phyloP scores from a whole-genome alignment of 345 rosid genomes.

The Salix exigua region DNA sequence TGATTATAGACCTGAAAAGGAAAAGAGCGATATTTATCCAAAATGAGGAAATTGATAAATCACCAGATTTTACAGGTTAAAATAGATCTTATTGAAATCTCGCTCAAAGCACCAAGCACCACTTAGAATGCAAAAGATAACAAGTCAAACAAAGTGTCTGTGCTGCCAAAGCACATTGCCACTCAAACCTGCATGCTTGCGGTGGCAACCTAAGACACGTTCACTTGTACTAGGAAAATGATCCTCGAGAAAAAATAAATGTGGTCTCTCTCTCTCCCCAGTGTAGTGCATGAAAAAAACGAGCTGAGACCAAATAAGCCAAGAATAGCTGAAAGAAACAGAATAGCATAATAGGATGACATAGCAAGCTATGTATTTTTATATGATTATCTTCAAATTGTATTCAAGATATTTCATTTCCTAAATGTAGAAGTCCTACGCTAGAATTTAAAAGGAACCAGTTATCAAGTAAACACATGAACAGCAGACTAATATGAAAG shows the following conservation, averaged over 20 bases:
- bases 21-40: background rate
- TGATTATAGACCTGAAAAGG: conserved; percentile 80
- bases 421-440: background rate
- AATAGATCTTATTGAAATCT: background rate
- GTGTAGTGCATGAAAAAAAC: background rate
- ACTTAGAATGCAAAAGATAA: background rate
- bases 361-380: background rate
- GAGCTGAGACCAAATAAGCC: background rate
- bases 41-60: background rate
- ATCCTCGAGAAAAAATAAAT: background rate
- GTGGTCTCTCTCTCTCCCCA: background rate
- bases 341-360: background rate
- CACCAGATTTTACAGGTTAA: background rate
- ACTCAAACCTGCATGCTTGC: conserved; percentile 2
- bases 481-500: background rate
- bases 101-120: background rate
- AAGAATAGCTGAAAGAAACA: background rate
- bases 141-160: background rate
- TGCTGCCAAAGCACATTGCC: background rate
- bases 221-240: background rate
- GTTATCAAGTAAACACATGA: background rate
- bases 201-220: background rate
- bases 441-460: background rate
- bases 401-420: background rate
- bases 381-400: background rate